Evolutionary conservation across 306 rosid species (phyloP).

Genomic region (Aeschynomene evenia): DNA sequence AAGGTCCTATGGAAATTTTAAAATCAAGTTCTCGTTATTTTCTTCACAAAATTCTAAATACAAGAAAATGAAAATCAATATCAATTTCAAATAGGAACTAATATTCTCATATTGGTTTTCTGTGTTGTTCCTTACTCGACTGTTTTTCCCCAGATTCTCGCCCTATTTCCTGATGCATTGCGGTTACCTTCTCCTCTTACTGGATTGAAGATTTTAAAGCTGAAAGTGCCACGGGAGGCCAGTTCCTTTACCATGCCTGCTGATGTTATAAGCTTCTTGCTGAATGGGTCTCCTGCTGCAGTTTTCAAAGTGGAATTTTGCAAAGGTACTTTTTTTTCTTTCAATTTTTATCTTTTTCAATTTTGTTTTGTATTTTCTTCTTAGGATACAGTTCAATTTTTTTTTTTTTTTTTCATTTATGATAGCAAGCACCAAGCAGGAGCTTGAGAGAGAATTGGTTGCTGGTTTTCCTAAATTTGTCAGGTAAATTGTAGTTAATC

Average conservation of each 20-base stretch:
- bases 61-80: too few relatives aligned
- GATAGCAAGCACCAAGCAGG: constrained; percentile 1
- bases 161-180: not conserved
- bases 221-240: not conserved
- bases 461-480: not conserved
- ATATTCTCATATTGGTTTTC: too few relatives aligned
- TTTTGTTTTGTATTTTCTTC: not conserved
- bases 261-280: not conserved
- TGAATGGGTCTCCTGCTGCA: not conserved
- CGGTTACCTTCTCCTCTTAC: constrained; percentile 2
- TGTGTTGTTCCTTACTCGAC: not conserved
- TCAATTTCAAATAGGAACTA: too few relatives aligned
- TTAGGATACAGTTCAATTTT: not conserved
- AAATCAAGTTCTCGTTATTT: too few relatives aligned
- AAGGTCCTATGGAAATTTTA: too few relatives aligned
- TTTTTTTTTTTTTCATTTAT: not conserved
- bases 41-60: too few relatives aligned
- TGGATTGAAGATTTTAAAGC: constrained; percentile 7
- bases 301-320: not conserved
- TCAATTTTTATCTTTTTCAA: not conserved
- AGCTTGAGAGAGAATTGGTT: not conserved
- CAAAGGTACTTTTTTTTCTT: constrained; percentile 16
- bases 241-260: not conserved
- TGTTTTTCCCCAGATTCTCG: constrained; percentile 16
- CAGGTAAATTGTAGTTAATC: not conserved